A percentile compares a stretch with the other conserved stretches of the same genome.
Evolutionary conservation across 129 eudicot genomes (phyloP).

Genomic region (Flaveria linearis): DNA sequence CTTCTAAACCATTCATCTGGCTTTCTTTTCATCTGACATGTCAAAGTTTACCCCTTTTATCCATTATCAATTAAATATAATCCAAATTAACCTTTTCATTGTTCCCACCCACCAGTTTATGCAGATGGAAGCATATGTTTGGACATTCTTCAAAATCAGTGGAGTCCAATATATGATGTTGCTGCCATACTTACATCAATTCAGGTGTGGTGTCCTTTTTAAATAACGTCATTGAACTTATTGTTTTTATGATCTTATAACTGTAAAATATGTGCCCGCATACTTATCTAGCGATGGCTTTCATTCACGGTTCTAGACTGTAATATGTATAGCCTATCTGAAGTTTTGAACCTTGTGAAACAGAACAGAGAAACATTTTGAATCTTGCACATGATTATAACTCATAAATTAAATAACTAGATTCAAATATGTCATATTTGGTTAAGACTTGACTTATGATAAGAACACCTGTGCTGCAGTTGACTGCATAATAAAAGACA

Average conservation of each 20-base stretch:
- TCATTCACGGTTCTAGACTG: neutral
- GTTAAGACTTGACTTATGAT: neutral
- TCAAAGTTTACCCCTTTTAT: neutral
- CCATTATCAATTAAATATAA: neutral
- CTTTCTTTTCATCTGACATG: neutral
- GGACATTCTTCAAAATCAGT: constrained; percentile 86
- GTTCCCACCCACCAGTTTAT: constrained; percentile 43
- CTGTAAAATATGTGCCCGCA: constrained; percentile 43
- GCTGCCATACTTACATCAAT: constrained; percentile 87
- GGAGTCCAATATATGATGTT: constrained; percentile 92
- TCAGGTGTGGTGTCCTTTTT: constrained; percentile 49
- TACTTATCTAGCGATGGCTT: neutral
- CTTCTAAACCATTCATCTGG: neutral
- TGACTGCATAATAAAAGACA: neutral
- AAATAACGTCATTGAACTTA: neutral
- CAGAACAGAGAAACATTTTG: too few relatives aligned
- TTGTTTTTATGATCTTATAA: constrained; percentile 26
- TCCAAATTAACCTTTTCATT: too few relatives aligned
- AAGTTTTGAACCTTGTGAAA: too few relatives aligned
- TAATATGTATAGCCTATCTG: too few relatives aligned
- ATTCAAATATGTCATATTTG: neutral
- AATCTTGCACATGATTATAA: too few relatives aligned
- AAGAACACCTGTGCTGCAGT: neutral
- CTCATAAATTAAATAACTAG: neutral
- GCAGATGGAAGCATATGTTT: constrained; percentile 85